Conservation (phyloP, 208 protist genomes). For the Trypanosomatidae sp. region DNA sequence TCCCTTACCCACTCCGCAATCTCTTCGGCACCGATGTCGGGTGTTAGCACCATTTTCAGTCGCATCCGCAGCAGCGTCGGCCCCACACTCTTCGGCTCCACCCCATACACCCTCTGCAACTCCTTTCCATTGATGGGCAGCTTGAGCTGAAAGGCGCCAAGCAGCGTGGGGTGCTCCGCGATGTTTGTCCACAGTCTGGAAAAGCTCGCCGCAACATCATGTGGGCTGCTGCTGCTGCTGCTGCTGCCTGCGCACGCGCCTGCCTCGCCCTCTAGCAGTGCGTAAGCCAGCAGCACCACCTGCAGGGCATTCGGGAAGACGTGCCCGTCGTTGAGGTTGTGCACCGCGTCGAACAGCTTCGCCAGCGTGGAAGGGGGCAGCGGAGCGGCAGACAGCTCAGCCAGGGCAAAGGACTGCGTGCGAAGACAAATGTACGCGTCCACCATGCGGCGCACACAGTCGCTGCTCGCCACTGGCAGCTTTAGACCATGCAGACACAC, state of each 20-base stretch:
- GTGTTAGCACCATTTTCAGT: slow-evolving; percentile 54
- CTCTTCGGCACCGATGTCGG: slow-evolving; percentile 22
- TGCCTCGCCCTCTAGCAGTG: slow-evolving; percentile 34
- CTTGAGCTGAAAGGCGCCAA: slow-evolving; percentile 38
- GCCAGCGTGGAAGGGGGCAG: slow-evolving; percentile 31
- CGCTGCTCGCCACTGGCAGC: slow-evolving; percentile 48
- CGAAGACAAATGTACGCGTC: slow-evolving; percentile 60
- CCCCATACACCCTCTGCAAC: slow-evolving; percentile 37
- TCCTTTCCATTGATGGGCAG: slow-evolving; percentile 75
- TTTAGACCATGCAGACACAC: slow-evolving; percentile 83
- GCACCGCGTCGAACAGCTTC: slow-evolving; percentile 56
- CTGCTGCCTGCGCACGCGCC: not conserved
- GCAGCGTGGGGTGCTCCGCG: slow-evolving; percentile 37
- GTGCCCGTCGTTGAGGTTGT: slow-evolving; percentile 54
- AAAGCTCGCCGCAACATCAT: slow-evolving; percentile 12
- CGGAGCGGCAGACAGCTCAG: slow-evolving; percentile 10
- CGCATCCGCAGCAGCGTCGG: slow-evolving; percentile 49
- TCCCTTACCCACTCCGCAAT: slow-evolving; percentile 22
- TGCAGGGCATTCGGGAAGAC: slow-evolving; percentile 42
- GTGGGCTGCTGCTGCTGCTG: not conserved
- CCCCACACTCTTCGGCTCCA: slow-evolving; percentile 55
- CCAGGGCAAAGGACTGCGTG: slow-evolving; percentile 21
- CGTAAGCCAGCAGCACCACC: slow-evolving; percentile 62
- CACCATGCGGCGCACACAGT: slow-evolving; percentile 65
- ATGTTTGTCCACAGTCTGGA: slow-evolving; percentile 35